These are phyloP conservation scores for Parastagonospora avenae DNA, from an alignment of 2,329 filamentous ascomycete species.

Conservation along the genomic window DNA sequence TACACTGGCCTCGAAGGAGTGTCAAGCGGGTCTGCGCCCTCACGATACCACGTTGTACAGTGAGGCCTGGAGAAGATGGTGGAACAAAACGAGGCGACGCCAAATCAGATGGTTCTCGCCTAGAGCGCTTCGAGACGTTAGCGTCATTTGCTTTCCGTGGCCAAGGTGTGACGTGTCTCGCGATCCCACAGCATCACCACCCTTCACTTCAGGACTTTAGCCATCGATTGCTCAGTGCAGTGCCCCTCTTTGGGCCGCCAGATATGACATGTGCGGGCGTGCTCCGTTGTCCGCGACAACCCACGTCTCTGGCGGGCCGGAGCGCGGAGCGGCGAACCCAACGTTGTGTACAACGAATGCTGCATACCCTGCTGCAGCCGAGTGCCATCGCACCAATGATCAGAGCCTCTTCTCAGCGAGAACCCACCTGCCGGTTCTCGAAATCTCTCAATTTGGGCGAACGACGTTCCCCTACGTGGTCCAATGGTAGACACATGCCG, in stretches of 20 bases:
- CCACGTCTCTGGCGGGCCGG: constrained; percentile 28
- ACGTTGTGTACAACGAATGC: constrained; percentile 28
- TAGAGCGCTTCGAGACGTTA: background rate
- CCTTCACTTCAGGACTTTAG: constrained; percentile 18
- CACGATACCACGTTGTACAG: constrained; percentile 32
- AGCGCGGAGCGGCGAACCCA: constrained; percentile 21
- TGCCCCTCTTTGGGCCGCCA: constrained; percentile 26
- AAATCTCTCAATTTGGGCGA: constrained; percentile 35
- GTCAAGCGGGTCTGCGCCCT: constrained; percentile 19
- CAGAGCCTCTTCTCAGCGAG: constrained; percentile 20
- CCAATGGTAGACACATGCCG: constrained; percentile 40
- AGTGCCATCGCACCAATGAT: constrained; percentile 32
- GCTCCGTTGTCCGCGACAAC: constrained; percentile 21
- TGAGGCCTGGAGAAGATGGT: constrained; percentile 6
- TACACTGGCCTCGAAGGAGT: constrained; percentile 16
- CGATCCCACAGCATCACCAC: constrained; percentile 32
- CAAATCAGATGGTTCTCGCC: constrained; percentile 25
- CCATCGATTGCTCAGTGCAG: constrained; percentile 22
- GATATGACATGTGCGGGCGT: constrained; percentile 20
- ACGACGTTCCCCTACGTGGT: constrained; percentile 42
- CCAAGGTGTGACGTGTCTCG: constrained; percentile 32
- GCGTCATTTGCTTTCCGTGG: background rate
- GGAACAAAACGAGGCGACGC: constrained; percentile 15
- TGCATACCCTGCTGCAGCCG: constrained; percentile 38
- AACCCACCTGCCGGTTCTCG: constrained; percentile 35